phyloP scores from a whole-genome alignment of 78 protist genomes.

The Cavenderia fasciculata region DNA sequence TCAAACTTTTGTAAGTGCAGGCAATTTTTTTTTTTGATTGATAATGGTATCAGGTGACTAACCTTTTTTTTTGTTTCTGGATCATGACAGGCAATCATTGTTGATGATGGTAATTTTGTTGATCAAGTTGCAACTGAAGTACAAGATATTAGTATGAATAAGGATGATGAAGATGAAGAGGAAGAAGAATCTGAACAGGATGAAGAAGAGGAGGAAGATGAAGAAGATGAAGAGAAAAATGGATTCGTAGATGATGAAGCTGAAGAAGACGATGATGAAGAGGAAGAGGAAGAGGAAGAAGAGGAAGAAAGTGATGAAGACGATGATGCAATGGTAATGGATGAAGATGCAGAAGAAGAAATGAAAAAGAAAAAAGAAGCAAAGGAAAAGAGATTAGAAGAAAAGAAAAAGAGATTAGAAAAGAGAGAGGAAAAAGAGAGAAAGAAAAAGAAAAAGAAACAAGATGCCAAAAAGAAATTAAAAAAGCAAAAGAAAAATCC shows the following conservation, averaged over 20 bases:
- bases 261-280: not conserved
- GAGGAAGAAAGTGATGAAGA: not conserved
- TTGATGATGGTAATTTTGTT: constrained; percentile 59
- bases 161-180: constrained; percentile 11
- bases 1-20: not conserved
- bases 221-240: constrained; percentile 3
- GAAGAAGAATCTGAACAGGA: not conserved
- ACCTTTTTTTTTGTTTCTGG: too few relatives aligned
- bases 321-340: not conserved
- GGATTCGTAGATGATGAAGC: not conserved
- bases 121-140: not conserved
- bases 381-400: not conserved
- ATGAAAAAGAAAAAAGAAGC: not conserved
- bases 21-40: too few relatives aligned
- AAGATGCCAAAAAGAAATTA: not conserved
- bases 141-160: not conserved
- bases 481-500: not conserved
- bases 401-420: not conserved
- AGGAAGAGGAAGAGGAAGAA: not conserved
- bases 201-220: constrained; percentile 16
- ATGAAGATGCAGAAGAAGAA: too few relatives aligned
- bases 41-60: too few relatives aligned
- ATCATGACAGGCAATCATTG: not conserved
- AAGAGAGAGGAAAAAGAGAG: constrained; percentile 10
- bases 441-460: constrained; percentile 2